Base-by-base conservation (phyloP, 805 yeast genomes). In the Lachancea sp. region DNA sequence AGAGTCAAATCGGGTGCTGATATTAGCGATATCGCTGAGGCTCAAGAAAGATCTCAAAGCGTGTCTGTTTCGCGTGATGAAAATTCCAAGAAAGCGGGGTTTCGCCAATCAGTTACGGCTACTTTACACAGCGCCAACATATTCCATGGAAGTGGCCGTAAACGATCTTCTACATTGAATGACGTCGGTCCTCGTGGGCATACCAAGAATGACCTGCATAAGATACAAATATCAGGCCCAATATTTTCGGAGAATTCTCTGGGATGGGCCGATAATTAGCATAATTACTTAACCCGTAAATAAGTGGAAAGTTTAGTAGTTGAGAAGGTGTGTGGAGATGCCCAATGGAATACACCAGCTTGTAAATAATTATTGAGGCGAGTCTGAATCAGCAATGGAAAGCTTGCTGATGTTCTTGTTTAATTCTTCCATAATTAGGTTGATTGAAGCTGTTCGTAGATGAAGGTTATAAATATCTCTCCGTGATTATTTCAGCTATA, bases 211-310 rank as follows among this genome's bases (percentile, higher is more conserved):
- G 47, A 41, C 5, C 25, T 42, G 21, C 29, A 34, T 19, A 45
- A 41, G 12, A 26, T 41, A 8, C 30, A 25, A 15, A 45, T 45
- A 6, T 45, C 47, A 2, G 45, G 41, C 12, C 47, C 47, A 2
- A 34, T 45, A 2, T 33, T 20, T 8, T 40, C 45, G n/a, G 40
- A 40, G 23, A 45, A 45, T 31, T 45, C 47, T 15, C 26, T 45
- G 17, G 47, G 47, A 12, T 45, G 47, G 47, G 22, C 36, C 17
- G 22, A 28, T 7, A 35, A 19, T 17, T 35, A 35, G 34, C 31
- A 36, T 25, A n/a, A 22, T 15, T 11, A 25, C 25, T 12, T n/a
- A 17, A 17, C 24, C 21, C 4, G n/a, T n/a, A n/a, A n/a, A n/a
- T n/a, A n/a, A n/a, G n/a, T n/a, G n/a, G n/a, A n/a, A n/a, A n/a